Percentiles rank a stretch among this genome's conserved stretches.
Evolutionary conservation across 306 rosid species (phyloP).

Genomic region (Ziziphus jujuba): DNA sequence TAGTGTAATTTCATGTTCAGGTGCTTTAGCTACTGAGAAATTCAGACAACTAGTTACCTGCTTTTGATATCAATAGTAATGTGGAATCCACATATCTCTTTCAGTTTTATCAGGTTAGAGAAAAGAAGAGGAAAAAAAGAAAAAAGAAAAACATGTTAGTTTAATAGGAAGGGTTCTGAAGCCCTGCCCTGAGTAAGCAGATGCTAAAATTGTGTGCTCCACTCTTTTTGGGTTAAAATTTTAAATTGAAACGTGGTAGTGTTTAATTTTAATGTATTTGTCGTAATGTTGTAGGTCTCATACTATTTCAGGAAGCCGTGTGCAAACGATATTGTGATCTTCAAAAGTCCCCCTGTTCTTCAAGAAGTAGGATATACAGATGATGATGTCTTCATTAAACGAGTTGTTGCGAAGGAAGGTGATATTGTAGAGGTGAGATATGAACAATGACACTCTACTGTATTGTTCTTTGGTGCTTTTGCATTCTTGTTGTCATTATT

Average conservation of each 20-base stretch:
- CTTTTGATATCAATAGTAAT: too few species aligned
- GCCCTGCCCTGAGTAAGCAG: not conserved
- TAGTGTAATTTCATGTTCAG: too few species aligned
- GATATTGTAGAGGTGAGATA: constrained; percentile 79
- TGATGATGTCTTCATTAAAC: constrained; percentile 89
- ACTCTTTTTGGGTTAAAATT: not conserved
- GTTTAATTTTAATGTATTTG: constrained; percentile 6
- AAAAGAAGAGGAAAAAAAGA: not conserved
- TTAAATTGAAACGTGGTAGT: not conserved
- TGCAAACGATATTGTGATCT: constrained; percentile 87
- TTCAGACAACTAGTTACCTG: too few species aligned
- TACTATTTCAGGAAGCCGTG: constrained; percentile 95
- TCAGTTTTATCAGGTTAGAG: too few species aligned
- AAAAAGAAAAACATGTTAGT: too few species aligned
- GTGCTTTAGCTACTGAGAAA: too few species aligned
- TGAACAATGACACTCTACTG: constrained; percentile 3
- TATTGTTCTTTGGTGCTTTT: not conserved
- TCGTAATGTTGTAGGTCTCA: constrained; percentile 62
- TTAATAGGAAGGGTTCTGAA: not conserved
- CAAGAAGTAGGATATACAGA: constrained; percentile 94
- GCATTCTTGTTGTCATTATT: not conserved
- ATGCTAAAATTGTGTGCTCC: not conserved
- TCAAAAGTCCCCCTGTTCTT: constrained; percentile 93
- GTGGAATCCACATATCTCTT: too few species aligned
- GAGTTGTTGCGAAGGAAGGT: constrained; percentile 90